Conservation (phyloP, 164 flowering plant genomes). For the Berberis vulgaris region DNA sequence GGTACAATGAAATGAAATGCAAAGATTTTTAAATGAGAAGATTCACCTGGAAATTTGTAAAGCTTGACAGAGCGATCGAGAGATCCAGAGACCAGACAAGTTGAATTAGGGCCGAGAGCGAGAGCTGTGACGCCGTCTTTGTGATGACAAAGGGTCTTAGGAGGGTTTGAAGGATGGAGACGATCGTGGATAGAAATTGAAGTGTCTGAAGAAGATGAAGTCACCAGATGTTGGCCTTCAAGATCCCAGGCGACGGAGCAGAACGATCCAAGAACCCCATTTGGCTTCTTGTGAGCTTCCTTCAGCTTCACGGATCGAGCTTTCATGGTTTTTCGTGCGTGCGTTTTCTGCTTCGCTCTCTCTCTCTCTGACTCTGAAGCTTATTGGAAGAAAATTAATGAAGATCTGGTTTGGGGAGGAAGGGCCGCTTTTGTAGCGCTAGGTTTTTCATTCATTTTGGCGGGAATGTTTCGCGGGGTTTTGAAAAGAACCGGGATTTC, state of each 20-base stretch:
- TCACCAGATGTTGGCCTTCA: slow-evolving; percentile 56
- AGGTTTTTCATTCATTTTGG: neutral
- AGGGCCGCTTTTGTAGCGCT: neutral
- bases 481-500: neutral
- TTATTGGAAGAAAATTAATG: no score
- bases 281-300: slow-evolving; percentile 63
- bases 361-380: no score
- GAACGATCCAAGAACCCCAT: slow-evolving; percentile 26
- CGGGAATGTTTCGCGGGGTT: slow-evolving; percentile 2
- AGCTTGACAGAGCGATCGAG: slow-evolving; percentile 88
- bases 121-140: slow-evolving; percentile 80
- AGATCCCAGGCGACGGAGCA: slow-evolving; percentile 72
- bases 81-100: slow-evolving; percentile 96
- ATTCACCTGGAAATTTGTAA: slow-evolving; percentile 76
- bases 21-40: neutral
- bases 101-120: slow-evolving; percentile 82
- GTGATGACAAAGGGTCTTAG: slow-evolving; percentile 58
- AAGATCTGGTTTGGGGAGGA: neutral
- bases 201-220: slow-evolving; percentile 66
- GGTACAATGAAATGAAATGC: neutral
- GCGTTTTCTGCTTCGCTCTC: neutral
- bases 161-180: slow-evolving; percentile 33
- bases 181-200: slow-evolving; percentile 59
- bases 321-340: slow-evolving; percentile 44
- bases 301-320: slow-evolving; percentile 61